Evolutionary conservation across 2,329 filamentous ascomycete genomes (phyloP).

Genomic region (Talaromyces sp.): DNA sequence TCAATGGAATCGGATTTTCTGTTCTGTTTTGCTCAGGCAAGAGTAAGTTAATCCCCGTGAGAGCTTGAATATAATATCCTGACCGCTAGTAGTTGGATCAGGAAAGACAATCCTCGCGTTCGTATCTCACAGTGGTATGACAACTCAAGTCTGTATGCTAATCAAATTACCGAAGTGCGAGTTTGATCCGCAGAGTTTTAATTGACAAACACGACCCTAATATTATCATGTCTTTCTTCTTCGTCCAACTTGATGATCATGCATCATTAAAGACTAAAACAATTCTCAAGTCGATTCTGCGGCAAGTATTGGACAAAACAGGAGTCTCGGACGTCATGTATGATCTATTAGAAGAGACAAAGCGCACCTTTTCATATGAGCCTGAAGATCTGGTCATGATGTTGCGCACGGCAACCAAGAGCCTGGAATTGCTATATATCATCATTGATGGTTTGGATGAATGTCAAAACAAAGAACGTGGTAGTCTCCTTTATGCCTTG

Average conservation of each 20-base stretch:
- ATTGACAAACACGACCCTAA: background rate
- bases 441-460: background rate
- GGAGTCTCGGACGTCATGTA: background rate
- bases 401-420: background rate
- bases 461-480: background rate
- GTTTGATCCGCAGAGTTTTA: background rate
- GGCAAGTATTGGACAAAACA: background rate
- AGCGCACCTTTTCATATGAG: background rate
- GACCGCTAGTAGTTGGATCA: background rate
- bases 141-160: background rate
- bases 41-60: background rate
- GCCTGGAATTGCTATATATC: background rate
- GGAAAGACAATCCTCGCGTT: background rate
- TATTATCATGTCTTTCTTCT: background rate
- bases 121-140: background rate
- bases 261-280: background rate
- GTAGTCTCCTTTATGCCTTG: background rate
- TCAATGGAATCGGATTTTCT: background rate
- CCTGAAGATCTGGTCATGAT: background rate
- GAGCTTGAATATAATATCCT: background rate
- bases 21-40: slow-evolving; percentile 3
- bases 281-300: background rate
- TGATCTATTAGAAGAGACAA: background rate
- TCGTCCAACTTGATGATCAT: background rate
- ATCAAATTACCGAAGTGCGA: background rate